Percentiles rank a stretch among this genome's conserved stretches.
phyloP scores from a whole-genome alignment of 805 yeast genomes.

The Yamadazyma sp. region DNA sequence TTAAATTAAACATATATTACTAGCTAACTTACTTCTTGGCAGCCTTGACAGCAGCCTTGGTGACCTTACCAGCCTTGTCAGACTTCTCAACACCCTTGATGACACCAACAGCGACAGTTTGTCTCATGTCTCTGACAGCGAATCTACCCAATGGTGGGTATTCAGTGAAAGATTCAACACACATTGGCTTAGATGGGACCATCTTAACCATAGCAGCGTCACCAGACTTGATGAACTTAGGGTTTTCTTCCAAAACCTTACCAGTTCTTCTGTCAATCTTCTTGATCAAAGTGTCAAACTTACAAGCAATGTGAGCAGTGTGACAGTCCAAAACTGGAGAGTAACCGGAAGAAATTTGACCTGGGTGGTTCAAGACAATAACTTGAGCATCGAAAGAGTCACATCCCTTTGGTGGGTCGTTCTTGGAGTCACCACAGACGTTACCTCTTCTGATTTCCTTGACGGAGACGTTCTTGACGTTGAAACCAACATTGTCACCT shows the following conservation, averaged over 20 bases:
- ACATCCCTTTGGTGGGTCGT: slow-evolving; percentile 81
- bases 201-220: slow-evolving; percentile 37
- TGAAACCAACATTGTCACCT: slow-evolving; percentile 91
- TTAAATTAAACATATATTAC: slow-evolving; percentile 5
- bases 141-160: slow-evolving; percentile 48
- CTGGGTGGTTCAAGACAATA: slow-evolving; percentile 87
- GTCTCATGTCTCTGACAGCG: slow-evolving; percentile 98
- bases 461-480: slow-evolving; percentile 86
- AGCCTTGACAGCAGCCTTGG: slow-evolving; percentile 50
- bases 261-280: slow-evolving; percentile 81
- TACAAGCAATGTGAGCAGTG: slow-evolving; percentile 92
- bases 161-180: slow-evolving; percentile 45
- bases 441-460: slow-evolving; percentile 92
- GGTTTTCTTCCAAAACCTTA: slow-evolving; percentile 34
- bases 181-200: slow-evolving; percentile 46
- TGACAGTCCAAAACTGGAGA: slow-evolving; percentile 89
- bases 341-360: slow-evolving; percentile 67
- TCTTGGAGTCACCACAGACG: slow-evolving; percentile 88
- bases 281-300: slow-evolving; percentile 72
- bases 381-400: slow-evolving; percentile 84
- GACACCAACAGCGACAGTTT: slow-evolving; percentile 99
- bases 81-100: slow-evolving; percentile 67
- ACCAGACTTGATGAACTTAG: slow-evolving; percentile 34
- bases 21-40: slow-evolving; percentile 42
- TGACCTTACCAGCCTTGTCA: slow-evolving; percentile 50